Conservation (phyloP, 345 rosid species). For the Eucalyptus leucophloia region DNA sequence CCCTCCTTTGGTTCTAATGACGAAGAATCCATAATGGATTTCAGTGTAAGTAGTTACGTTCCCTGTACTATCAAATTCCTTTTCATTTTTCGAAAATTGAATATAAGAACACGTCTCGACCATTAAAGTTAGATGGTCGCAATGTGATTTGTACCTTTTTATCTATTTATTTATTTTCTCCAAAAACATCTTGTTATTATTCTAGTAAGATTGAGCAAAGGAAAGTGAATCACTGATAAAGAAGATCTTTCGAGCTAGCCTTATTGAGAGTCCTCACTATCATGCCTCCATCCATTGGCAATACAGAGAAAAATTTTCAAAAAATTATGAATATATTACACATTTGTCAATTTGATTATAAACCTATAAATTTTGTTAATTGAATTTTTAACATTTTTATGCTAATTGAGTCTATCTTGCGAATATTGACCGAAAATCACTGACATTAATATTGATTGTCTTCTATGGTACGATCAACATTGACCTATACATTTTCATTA, state of each 20-base stretch:
- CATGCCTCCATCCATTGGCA: neutral
- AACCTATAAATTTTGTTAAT: too few relatives aligned
- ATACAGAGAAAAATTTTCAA: too few relatives aligned
- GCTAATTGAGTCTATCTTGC: fast-evolving
- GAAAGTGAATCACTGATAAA: neutral
- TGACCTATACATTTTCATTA: too few relatives aligned
- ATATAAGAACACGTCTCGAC: neutral
- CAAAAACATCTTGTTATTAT: neutral
- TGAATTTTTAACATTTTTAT: too few relatives aligned
- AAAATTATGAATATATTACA: fast-evolving
- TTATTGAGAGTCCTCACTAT: neutral
- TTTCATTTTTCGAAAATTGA: neutral
- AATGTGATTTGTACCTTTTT: neutral
- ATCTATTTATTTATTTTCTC: neutral
- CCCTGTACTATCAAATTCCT: neutral
- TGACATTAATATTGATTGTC: too few relatives aligned
- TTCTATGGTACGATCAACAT: fast-evolving
- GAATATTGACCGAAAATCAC: neutral
- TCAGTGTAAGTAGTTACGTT: neutral
- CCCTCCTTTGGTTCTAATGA: neutral
- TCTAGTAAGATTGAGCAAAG: neutral
- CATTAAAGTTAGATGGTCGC: neutral
- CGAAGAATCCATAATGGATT: neutral
- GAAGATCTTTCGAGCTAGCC: neutral
- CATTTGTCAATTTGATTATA: fast-evolving